phyloP scores from a whole-genome alignment of 2,329 filamentous ascomycete species.

The Hymenoscyphus scutula region DNA sequence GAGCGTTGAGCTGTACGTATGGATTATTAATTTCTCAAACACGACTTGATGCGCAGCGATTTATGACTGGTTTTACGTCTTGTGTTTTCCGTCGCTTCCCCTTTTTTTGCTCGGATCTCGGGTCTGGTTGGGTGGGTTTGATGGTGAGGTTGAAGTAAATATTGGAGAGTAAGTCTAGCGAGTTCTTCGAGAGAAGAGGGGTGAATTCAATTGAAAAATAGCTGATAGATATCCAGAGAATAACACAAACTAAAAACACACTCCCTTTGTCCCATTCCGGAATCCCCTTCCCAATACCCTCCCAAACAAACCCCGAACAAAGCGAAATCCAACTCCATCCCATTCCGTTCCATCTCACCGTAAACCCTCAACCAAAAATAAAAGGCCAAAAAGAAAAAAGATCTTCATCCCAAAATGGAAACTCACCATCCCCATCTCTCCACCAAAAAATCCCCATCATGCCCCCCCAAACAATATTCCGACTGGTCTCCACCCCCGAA shows the following conservation, averaged over 20 bases:
- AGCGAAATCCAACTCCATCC: not conserved
- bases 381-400: not conserved
- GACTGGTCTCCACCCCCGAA: conserved; percentile 10
- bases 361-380: not conserved
- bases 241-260: not conserved
- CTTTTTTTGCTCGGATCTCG: no score
- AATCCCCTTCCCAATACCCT: not conserved
- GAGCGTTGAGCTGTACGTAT: no score
- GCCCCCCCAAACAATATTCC: conserved; percentile 2
- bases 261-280: not conserved
- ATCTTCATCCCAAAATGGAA: not conserved
- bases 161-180: no score
- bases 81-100: no score
- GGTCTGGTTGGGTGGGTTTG: no score
- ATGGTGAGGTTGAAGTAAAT: not conserved
- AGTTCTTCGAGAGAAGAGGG: no score
- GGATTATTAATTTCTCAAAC: no score
- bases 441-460: no score
- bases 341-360: not conserved
- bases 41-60: no score
- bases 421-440: no score
- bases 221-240: not conserved
- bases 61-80: no score
- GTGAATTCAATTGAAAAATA: not conserved
- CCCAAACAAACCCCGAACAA: not conserved